These are phyloP conservation scores for Arthrobotrys iridis DNA, from an alignment of 2,329 filamentous ascomycete species.

Conservation along the genomic window DNA sequence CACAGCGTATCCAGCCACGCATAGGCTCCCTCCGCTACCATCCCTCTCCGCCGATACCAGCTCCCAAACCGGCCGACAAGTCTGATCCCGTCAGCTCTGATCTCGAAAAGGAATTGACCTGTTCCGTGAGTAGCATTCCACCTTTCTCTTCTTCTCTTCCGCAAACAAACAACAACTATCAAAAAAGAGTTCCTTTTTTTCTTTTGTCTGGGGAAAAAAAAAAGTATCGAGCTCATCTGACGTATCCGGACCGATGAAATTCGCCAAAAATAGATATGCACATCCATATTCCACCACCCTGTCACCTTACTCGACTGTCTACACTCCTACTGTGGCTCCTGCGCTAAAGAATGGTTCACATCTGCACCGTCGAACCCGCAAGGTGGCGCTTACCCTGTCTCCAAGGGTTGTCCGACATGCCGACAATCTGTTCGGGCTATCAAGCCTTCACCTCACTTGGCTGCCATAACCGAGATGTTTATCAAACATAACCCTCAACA, in stretches of 20 bases:
- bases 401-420: constrained; percentile 92
- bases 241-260: not conserved
- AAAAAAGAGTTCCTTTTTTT: not conserved
- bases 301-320: constrained; percentile 91
- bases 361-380: constrained; percentile 67
- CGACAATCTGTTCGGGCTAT: constrained; percentile 86
- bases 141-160: not conserved
- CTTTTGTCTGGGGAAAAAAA: not conserved
- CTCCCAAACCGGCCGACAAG: constrained; percentile 37
- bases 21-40: not conserved
- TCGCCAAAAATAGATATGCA: constrained; percentile 79
- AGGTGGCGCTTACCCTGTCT: constrained; percentile 60
- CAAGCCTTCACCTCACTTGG: constrained; percentile 88
- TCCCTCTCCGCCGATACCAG: constrained; percentile 14
- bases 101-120: constrained; percentile 92
- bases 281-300: constrained; percentile 90
- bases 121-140: constrained; percentile 79
- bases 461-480: constrained; percentile 88
- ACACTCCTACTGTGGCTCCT: constrained; percentile 95
- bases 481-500: constrained; percentile 80
- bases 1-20: constrained; percentile 26
- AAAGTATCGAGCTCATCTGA: constrained; percentile 17
- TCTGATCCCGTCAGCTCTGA: constrained; percentile 60
- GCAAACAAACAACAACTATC: not conserved
- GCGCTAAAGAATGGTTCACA: constrained; percentile 93